Percentiles rank a stretch among this genome's conserved stretches.
Conservation (phyloP, 495 filamentous ascomycete species). For the Penicillium crystallinum region DNA sequence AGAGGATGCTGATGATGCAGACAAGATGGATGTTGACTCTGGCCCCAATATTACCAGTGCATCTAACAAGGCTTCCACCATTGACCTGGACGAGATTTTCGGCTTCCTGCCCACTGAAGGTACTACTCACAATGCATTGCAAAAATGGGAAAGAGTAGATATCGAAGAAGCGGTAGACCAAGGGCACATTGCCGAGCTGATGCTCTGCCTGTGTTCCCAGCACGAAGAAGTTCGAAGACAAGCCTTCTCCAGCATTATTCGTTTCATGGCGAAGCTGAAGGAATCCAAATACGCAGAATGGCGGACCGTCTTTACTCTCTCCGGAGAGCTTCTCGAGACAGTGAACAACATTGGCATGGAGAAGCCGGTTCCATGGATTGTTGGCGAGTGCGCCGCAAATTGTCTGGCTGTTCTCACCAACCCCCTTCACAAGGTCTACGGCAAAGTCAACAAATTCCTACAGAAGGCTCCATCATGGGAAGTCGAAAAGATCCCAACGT, state of each 20-base stretch:
- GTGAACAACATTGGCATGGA: conserved; percentile 49
- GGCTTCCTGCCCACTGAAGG: conserved; percentile 37
- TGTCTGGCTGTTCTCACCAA: conserved; percentile 63
- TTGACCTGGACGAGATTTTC: conserved; percentile 39
- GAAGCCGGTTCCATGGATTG: conserved; percentile 63
- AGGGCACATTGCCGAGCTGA: conserved; percentile 58
- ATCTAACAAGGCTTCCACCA: conserved; percentile 8
- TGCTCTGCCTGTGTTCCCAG: conserved; percentile 70
- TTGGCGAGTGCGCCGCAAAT: conserved; percentile 67
- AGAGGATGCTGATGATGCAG: conserved; percentile 20
- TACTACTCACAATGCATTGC: conserved; percentile 36
- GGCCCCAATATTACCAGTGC: not conserved
- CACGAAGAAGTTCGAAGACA: conserved; percentile 69
- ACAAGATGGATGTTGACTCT: conserved; percentile 22
- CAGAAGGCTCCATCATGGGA: conserved; percentile 70
- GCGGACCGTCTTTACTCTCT: conserved; percentile 66
- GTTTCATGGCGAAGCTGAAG: conserved; percentile 61
- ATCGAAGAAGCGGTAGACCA: conserved; percentile 69
- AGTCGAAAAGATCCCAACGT: conserved; percentile 63
- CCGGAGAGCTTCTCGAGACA: conserved; percentile 74
- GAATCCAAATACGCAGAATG: conserved; percentile 69
- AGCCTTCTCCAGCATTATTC: conserved; percentile 61
- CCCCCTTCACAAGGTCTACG: conserved; percentile 78
- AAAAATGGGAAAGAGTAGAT: conserved; percentile 69
- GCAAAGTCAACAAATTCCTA: conserved; percentile 81